Percentiles rank a stretch among this genome's conserved stretches.
phyloP scores from a whole-genome alignment of 1,284 basidiomycete species.

The Pyrrhoderma noxium region DNA sequence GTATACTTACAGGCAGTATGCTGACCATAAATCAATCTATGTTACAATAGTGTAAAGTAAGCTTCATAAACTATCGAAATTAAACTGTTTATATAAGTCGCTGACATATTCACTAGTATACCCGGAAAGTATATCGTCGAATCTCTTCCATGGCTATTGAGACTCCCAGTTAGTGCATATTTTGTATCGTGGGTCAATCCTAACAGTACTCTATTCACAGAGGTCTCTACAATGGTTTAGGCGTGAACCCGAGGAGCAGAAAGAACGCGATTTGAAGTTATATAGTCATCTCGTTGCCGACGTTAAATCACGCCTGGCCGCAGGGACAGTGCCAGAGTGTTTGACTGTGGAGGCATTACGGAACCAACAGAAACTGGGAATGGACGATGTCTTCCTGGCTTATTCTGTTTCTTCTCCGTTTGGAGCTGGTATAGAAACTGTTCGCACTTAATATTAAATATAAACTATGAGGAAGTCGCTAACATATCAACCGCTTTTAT shows the following conservation, averaged over 20 bases:
- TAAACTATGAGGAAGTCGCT: too few species aligned
- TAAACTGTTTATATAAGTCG: too few species aligned
- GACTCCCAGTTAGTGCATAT: slow-evolving; percentile 31
- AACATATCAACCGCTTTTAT: background rate
- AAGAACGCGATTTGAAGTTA: slow-evolving; percentile 36
- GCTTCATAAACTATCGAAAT: background rate
- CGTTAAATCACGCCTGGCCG: slow-evolving; percentile 37
- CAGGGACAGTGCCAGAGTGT: slow-evolving; percentile 36
- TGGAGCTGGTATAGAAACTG: slow-evolving; percentile 45
- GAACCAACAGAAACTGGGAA: slow-evolving; percentile 33
- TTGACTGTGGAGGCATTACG: slow-evolving; percentile 36
- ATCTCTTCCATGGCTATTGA: slow-evolving; percentile 42
- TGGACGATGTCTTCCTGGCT: slow-evolving; percentile 40
- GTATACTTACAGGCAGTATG: too few species aligned
- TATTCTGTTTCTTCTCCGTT: slow-evolving; percentile 41
- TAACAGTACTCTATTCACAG: background rate
- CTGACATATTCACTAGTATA: slow-evolving; percentile 30
- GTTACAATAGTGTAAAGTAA: slow-evolving; percentile 30
- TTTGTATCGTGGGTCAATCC: background rate
- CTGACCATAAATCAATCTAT: too few species aligned
- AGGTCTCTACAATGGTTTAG: slow-evolving; percentile 39
- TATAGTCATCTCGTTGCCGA: slow-evolving; percentile 38
- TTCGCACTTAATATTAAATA: slow-evolving; percentile 19
- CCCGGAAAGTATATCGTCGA: slow-evolving; percentile 49
- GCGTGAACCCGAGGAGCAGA: slow-evolving; percentile 33